A percentile compares a stretch with the other conserved stretches of the same genome.
These are phyloP conservation scores for Apiotrichum gamsii DNA, from an alignment of 1,284 basidiomycete genomes.

Conservation along the genomic window DNA sequence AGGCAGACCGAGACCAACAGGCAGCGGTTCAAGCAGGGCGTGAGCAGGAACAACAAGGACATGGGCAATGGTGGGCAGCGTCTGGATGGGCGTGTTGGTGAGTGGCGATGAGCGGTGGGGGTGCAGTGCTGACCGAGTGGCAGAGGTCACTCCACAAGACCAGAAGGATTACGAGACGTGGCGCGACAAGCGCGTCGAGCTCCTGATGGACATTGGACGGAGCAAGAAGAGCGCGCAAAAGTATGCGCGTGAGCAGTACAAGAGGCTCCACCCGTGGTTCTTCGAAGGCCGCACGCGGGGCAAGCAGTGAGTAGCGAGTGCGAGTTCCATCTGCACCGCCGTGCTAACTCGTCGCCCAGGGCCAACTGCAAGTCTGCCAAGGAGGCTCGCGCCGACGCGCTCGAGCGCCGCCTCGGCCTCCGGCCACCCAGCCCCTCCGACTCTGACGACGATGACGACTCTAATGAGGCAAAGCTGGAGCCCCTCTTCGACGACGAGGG, in stretches of 20 bases:
- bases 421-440: not conserved
- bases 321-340: too few species aligned
- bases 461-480: too few species aligned
- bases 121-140: not conserved
- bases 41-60: slow-evolving; percentile 31
- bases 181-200: slow-evolving; percentile 20
- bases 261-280: slow-evolving; percentile 37
- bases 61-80: slow-evolving; percentile 36
- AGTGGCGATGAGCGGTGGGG: not conserved
- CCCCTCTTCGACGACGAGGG: too few species aligned
- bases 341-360: slow-evolving; percentile 11
- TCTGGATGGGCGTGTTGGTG: slow-evolving; percentile 35
- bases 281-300: slow-evolving; percentile 36
- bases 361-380: slow-evolving; percentile 40
- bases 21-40: too few species aligned
- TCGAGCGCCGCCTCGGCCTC: slow-evolving; percentile 30
- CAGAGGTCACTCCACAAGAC: slow-evolving; percentile 40
- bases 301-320: slow-evolving; percentile 33
- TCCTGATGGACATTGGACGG: slow-evolving; percentile 20
- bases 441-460: slow-evolving; percentile 6
- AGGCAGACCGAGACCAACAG: slow-evolving; percentile 43
- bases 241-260: slow-evolving; percentile 28
- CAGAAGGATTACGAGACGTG: slow-evolving; percentile 23
- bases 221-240: slow-evolving; percentile 25
- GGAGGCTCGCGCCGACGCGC: slow-evolving; percentile 37